Percentiles rank a stretch among this genome's conserved stretches.
Evolutionary conservation across 257 asterid species (phyloP).

Genomic region (Apocynum venetum): DNA sequence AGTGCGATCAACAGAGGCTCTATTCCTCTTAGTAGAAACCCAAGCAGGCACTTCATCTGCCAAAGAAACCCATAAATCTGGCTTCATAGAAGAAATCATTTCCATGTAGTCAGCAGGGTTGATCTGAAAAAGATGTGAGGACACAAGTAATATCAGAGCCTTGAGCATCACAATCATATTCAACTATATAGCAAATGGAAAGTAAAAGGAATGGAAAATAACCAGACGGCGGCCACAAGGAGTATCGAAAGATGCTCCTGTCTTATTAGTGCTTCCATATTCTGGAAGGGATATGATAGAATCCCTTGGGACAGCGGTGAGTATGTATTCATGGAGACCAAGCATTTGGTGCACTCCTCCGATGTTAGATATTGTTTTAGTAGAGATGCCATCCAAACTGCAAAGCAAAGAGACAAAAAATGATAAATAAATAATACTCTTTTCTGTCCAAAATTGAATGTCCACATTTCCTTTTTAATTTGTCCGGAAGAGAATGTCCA

Average conservation of each 20-base stretch:
- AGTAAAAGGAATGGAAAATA: conserved; percentile 4
- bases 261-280: conserved; percentile 51
- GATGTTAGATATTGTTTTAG: conserved; percentile 50
- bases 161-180: background rate
- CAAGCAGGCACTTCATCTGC: conserved; percentile 97
- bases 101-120: conserved; percentile 65
- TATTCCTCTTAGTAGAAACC: conserved; percentile 83
- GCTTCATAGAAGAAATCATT: conserved; percentile 71
- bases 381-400: conserved; percentile 73
- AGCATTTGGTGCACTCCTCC: conserved; percentile 81
- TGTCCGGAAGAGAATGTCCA: too few relatives aligned
- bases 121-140: conserved; percentile 36
- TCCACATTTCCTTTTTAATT: too few relatives aligned
- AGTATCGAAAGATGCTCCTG: conserved; percentile 88
- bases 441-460: too few relatives aligned
- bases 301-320: conserved; percentile 76
- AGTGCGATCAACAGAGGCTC: conserved; percentile 74
- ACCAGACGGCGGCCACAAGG: conserved; percentile 86
- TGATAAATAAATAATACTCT: background rate
- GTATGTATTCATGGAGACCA: conserved; percentile 55
- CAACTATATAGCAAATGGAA: background rate
- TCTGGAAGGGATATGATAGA: conserved; percentile 69
- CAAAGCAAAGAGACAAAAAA: conserved; percentile 3
- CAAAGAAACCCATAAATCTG: conserved; percentile 75
- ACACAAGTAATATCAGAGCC: background rate